Base-by-base conservation (phyloP, 176 grass and related monocot genomes). In the Dactylis glomerata region DNA sequence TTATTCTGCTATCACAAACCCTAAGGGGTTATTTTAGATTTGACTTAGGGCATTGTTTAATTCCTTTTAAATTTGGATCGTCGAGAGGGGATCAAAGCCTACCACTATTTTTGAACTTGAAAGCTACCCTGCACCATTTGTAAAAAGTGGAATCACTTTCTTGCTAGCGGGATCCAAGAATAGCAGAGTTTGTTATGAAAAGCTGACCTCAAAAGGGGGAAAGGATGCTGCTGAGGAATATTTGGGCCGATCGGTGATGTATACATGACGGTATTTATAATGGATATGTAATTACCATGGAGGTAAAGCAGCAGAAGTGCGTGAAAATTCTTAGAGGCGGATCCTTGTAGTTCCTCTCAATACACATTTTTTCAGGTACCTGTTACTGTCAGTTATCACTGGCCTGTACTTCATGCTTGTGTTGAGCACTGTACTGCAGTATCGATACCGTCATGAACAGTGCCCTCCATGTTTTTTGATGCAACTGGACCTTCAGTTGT, bases 31-130 rank as follows among this genome's bases (percentile, higher is more conserved):
- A 80, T 78, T 87, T 88, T 92, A 97, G 82, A 83, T 94, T 90
- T 90, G 94, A 97, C 91, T 90, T 78, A 76, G n/a, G 55, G 37
- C 68, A 47, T 90, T 86, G 68, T 97, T 84, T 81, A 91, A 80
- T 91, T 75, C 76, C 78, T 80, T 87, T 86, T 87, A 90, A 97
- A 73, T 86, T 70, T 94, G 55, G 78, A 83, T 94, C 91, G 94
- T 97, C 68, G 64, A 90, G 80, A 75, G 49, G 49, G 87, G 89
- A 90, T 90, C 89, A 11, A 79, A 87, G 59, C 81, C 86, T 87
- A 86, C 89, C 50, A 68, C 66, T 67, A 26, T 73, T 73, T 73
- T 26, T 51, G 72, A 49, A 49, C 57, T 74, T 51, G 76, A 71
- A 89, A 92, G 63, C 77, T 83, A 70, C 75, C n/a, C 66, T 61